Evolutionary conservation across 2,329 filamentous ascomycete species (phyloP), one percentile per base, ranked within the genome.

Genomic region (Diaporthe caulivora): DNA sequence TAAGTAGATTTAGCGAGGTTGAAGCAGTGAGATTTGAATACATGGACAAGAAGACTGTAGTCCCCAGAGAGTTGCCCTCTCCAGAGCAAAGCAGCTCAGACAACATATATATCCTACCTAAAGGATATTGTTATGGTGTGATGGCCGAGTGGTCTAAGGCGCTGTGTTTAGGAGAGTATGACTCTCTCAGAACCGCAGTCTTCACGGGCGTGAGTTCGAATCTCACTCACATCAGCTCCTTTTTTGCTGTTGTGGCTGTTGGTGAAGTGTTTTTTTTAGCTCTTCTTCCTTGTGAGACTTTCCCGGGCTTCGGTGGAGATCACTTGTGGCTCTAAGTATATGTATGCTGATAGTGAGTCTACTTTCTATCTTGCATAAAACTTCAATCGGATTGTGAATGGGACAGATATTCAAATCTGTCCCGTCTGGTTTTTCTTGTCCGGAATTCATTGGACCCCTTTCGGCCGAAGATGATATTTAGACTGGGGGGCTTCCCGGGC

Each of bases 151-250:
- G 37, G 37, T 40, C 34, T 44, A 47, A 64, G 40, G 40, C 40
- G 58, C 40, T 64, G 40, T 47, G 58, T 64, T 64, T 64, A 64
- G 58, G 58, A 17, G 13, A 58, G 55, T 7, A 3, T 31, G 8
- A 18, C 42, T 49, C 24, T 31, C 17, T n/a, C 3, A 47, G 6
- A 47, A 49, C 60, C 60, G 60, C 42, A 64, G 42, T 64, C 26
- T 31, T 47, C 42, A 64, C 42, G 60, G 26, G 40, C 60, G 60
- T 64, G 60, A 34, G 60, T 64, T 64, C 60, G 60, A 64, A 64
- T 64, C 60, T 34, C 60, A 64, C 60, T 44, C 13, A 26, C 42
- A 34, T 34, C 42, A 47, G 5, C 3, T 31, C 4, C 9, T 2
- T n/a, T 64, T n/a, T 64, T 21, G 18, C 2, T 6, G 8, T 1